Evolutionary conservation across 805 yeast species (phyloP).

Genomic region (Candida railenensis): DNA sequence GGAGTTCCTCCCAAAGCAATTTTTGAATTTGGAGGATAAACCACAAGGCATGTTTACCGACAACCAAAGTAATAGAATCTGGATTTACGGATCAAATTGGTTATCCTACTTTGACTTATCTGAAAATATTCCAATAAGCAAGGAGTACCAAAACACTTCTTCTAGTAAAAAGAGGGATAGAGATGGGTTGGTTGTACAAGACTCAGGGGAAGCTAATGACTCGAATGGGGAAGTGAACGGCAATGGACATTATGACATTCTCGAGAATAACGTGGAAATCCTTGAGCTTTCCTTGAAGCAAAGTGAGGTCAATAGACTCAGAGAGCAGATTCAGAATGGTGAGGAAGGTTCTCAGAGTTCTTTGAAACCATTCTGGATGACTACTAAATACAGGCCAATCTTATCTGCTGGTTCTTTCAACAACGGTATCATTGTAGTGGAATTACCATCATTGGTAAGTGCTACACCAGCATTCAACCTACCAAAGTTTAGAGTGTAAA

Average conservation of each 20-base stretch:
- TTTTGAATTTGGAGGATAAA: conserved; percentile 57
- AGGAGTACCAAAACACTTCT: conserved; percentile 21
- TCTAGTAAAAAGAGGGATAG: conserved; percentile 40
- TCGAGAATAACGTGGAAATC: conserved; percentile 6
- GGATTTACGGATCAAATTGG: conserved; percentile 93
- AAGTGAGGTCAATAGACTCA: conserved; percentile 28
- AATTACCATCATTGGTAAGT: conserved; percentile 38
- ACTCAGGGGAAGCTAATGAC: conserved; percentile 19
- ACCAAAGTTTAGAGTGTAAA: conserved; percentile 52
- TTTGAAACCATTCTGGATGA: conserved; percentile 64
- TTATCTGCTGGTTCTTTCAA: conserved; percentile 58
- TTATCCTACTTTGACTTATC: conserved; percentile 68
- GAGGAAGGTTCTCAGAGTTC: conserved; percentile 28
- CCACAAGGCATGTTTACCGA: conserved; percentile 70
- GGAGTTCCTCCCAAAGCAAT: conserved; percentile 69
- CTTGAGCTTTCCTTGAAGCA: conserved; percentile 28
- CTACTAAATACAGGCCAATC: conserved; percentile 73
- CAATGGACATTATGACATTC: conserved; percentile 14
- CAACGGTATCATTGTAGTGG: conserved; percentile 59
- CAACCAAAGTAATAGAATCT: conserved; percentile 44
- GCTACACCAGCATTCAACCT: conserved; percentile 62
- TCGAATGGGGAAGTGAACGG: conserved; percentile 16
- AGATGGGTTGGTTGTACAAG: conserved; percentile 39
- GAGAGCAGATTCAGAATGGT: conserved; percentile 41
- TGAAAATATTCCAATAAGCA: conserved; percentile 50